Evolutionary conservation across 2,329 filamentous ascomycete species (phyloP).

Genomic region (Chrysoporthe puriensis): DNA sequence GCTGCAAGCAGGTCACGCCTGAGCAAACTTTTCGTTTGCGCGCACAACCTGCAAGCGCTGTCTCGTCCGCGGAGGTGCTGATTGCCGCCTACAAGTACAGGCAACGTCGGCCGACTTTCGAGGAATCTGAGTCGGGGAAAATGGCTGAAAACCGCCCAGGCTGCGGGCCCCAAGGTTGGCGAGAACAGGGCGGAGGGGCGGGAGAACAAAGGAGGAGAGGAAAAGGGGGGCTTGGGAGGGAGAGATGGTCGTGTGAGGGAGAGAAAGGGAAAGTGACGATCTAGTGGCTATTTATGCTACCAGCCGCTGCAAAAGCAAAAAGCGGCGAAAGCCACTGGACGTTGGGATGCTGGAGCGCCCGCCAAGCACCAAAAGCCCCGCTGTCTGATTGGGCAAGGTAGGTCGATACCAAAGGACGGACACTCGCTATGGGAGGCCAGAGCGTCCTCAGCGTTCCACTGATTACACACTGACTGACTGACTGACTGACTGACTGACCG

Average conservation of each 20-base stretch:
- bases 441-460: neutral
- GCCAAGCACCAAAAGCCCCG: conserved; percentile 20
- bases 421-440: neutral
- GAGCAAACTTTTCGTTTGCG: conserved; percentile 19
- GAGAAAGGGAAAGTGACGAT: conserved; percentile 12
- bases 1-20: conserved; percentile 17
- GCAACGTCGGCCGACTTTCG: neutral
- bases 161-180: neutral
- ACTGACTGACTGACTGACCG: neutral
- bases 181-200: conserved; percentile 10
- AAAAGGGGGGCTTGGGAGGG: neutral
- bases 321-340: conserved; percentile 15
- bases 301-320: conserved; percentile 9
- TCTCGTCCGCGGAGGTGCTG: neutral
- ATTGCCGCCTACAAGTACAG: conserved; percentile 5
- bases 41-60: conserved; percentile 13
- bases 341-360: conserved; percentile 18
- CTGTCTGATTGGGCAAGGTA: conserved; percentile 23
- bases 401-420: neutral
- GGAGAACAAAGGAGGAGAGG: conserved; percentile 21
- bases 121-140: neutral
- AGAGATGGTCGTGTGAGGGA: conserved; percentile 8
- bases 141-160: neutral
- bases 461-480: neutral
- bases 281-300: conserved; percentile 28